Base-by-base conservation (phyloP, 768 basidiomycete species). In the Leucocoprinus leucothites region DNA sequence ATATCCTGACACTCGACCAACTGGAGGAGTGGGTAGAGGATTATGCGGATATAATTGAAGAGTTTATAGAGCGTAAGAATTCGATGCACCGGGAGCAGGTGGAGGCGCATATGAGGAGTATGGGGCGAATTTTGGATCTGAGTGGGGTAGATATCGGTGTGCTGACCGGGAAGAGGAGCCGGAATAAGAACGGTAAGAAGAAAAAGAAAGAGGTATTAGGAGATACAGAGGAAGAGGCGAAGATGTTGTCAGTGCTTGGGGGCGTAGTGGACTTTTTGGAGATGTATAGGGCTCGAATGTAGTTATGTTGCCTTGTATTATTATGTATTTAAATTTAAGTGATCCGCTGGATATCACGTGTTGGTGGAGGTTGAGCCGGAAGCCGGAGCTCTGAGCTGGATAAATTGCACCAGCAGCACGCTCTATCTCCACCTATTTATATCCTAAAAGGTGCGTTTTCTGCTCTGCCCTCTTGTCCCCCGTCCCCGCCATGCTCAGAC, bases 1-100 rank as follows among this genome's bases (percentile, higher is more conserved):
- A 56, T 22, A 56, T 56, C 16, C 28, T 56, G 14, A 56, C 54
- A 22, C 16, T 56, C 31, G 54, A 56, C 19, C 54, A 56, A 25
- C 34, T 56, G 28, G 54, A 56, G n/a, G 54, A 56, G 41, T 56
- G 54, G 54, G 54, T 56, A 18, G 54, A 56, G 28, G 54, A 56
- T 24, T 56, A 56, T 31, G 54, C 35, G 14, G 54, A 56, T 34
- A 56, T 56, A 11, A 56, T 56, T 3, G 54, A 56, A 25, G 54
- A 56, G 40, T 56, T 56, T 43, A 56, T 56, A 42, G 54, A 56
- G 31, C 54, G 54, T 14, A 57, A 52, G 56, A 57, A 52, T 34
- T 49, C 44, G 35, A 57, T 46, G 56, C 49, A 52, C 35, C 43
- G 56, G 35, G 51, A 57, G 42, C 51, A 57, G 44, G 48, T 57